phyloP scores from a whole-genome alignment of 805 yeast species.

The Yamadazyma laniorum region DNA sequence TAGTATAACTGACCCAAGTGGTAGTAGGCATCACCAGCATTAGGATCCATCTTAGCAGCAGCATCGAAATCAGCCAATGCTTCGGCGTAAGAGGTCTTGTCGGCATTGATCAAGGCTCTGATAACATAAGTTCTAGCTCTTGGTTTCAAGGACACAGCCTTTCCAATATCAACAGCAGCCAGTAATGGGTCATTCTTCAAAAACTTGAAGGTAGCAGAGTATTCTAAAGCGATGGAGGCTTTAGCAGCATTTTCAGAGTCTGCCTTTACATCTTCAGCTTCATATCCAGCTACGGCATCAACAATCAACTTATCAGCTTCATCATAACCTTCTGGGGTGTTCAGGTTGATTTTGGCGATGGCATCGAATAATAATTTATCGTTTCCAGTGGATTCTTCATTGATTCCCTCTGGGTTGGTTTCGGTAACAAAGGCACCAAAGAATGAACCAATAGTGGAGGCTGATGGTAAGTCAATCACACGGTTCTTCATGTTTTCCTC shows the following conservation, averaged over 20 bases:
- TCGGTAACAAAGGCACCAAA: constrained; percentile 79
- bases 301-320: constrained; percentile 56
- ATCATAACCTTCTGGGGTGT: constrained; percentile 59
- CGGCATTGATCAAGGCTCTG: constrained; percentile 81
- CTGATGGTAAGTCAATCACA: constrained; percentile 67
- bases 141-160: constrained; percentile 65
- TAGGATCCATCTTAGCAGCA: constrained; percentile 68
- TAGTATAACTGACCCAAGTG: constrained; percentile 93
- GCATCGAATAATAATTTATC: constrained; percentile 67
- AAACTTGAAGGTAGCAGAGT: constrained; percentile 78
- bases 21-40: constrained; percentile 80
- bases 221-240: constrained; percentile 75
- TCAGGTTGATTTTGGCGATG: constrained; percentile 50
- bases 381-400: constrained; percentile 55
- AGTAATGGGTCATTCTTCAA: constrained; percentile 68
- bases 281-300: constrained; percentile 56
- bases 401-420: constrained; percentile 46
- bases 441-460: constrained; percentile 81
- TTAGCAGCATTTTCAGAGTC: constrained; percentile 38
- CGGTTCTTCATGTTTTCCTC: constrained; percentile 54
- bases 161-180: constrained; percentile 63
- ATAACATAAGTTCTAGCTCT: constrained; percentile 80
- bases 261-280: constrained; percentile 28
- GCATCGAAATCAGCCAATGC: constrained; percentile 64
- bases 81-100: constrained; percentile 60